phyloP scores from a whole-genome alignment of 192 early-diverging fungal genomes.

The Chytriomyces confervae region DNA sequence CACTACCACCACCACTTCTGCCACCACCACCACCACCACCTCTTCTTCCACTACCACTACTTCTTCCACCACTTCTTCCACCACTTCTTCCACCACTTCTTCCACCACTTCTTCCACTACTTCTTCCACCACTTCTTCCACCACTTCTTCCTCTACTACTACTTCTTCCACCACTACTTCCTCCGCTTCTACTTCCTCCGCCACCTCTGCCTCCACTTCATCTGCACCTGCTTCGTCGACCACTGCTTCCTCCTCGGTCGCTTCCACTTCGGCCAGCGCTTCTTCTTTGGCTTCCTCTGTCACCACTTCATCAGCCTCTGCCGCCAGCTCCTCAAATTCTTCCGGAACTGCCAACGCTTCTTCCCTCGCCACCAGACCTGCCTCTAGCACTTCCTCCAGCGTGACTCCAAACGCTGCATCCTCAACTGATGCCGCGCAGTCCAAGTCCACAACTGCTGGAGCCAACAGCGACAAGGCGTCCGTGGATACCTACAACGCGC shows the following conservation, averaged over 20 bases:
- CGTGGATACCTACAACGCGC: too few relatives aligned
- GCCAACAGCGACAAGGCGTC: too few relatives aligned
- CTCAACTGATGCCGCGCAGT: too few relatives aligned
- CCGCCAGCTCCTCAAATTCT: too few relatives aligned
- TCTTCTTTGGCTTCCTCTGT: constrained; percentile 3
- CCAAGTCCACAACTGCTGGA: too few relatives aligned
- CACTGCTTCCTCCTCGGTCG: not conserved
- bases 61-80: not conserved
- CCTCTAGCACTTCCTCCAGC: not conserved
- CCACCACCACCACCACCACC: constrained; percentile 11
- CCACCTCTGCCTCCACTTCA: not conserved
- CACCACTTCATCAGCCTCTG: too few relatives aligned
- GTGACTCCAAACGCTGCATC: not conserved
- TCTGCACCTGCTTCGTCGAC: not conserved
- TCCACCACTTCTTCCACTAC: not conserved
- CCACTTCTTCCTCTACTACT: not conserved
- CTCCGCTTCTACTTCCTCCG: not conserved
- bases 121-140: not conserved
- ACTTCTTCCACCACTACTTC: not conserved
- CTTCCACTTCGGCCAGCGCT: not conserved
- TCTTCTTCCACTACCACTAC: not conserved
- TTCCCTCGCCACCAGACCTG: not conserved
- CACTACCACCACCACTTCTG: constrained; percentile 4
- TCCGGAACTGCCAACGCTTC: not conserved
- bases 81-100: not conserved